Base-by-base conservation (phyloP, 495 filamentous ascomycete genomes). In the Podospora pseudopauciseta region DNA sequence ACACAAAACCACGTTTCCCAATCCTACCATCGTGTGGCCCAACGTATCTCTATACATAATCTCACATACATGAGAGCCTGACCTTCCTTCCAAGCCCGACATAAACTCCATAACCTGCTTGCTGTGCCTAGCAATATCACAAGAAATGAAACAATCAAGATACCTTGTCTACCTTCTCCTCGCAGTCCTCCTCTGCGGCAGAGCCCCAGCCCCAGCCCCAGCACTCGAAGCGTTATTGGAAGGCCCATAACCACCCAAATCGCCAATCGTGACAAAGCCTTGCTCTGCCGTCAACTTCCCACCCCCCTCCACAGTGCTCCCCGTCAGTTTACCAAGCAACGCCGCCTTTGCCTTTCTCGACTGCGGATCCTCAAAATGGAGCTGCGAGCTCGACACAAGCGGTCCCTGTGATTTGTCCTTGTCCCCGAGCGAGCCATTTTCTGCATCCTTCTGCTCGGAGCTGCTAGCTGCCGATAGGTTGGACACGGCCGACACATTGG, bases 321-420 rank as follows among this genome's bases (percentile, higher is more conserved):
- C 56, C 56, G 26, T 6, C 56, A 59, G 7, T 20, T 59, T 59
- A 18, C 26, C 26, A 20, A 59, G 19, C 56, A 59, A 59, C 68
- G 65, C 39, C 13, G 39, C 39, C 39, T 70, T 73, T 55, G 67
- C 60, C 44, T 32, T 26, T 49, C 60, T 68, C 5, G 79, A 79
- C n/a, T 84, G 81, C 0, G 77, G 72, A 65, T 84, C 82, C 15
- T 81, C 76, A 58, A 85, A 87, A 23, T 78, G 75, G 0, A 87
- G 64, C 64, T 86, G 84, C 4, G 81, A 80, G 3, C 39, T 49
- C 2, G 39, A 13, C 39, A 73, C 70, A 0, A 78, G 73, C 15
- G 81, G 82, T 1, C 77, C 79, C 5, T 76, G 76, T 16, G 69
- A 68, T 6, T 70, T 67, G 7, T 72, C 71, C 11, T 75, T 68